Conservation (phyloP, 352 stramenopile genomes). For the Phytopythium montanum region DNA sequence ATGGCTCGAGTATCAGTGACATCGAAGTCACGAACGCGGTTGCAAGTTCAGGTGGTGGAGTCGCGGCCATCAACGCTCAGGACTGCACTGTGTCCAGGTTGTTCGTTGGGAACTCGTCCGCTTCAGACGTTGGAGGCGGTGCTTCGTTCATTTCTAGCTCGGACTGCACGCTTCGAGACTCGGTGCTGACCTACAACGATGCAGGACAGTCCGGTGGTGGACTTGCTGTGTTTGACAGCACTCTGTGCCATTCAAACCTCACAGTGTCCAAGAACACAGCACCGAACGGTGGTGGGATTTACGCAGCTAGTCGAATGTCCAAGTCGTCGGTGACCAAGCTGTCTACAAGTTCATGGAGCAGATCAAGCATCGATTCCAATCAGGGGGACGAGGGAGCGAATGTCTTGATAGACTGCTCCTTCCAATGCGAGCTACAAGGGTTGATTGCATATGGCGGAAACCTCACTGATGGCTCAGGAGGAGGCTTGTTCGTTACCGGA, state of each 20-base stretch:
- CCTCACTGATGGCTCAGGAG: conserved; percentile 17
- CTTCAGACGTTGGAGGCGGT: conserved; percentile 22
- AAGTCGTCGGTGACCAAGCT: conserved; percentile 5
- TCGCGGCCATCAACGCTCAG: conserved; percentile 15
- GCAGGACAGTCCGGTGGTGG: conserved; percentile 26
- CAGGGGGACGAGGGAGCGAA: conserved; percentile 19
- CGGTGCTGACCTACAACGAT: conserved; percentile 15
- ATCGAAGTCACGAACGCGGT: conserved; percentile 9
- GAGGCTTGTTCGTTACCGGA: conserved; percentile 28
- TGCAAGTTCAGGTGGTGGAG: conserved; percentile 24
- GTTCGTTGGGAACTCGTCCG: conserved; percentile 17
- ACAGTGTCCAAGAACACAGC: conserved; percentile 22
- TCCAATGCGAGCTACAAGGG: conserved; percentile 18
- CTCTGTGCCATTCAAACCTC: conserved; percentile 30
- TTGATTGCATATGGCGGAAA: conserved; percentile 20
- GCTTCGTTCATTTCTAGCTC: conserved; percentile 18
- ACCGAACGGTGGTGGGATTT: conserved; percentile 22
- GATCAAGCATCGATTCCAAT: conserved; percentile 26
- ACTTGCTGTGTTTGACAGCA: conserved; percentile 21
- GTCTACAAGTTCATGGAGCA: conserved; percentile 1
- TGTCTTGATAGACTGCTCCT: conserved; percentile 18
- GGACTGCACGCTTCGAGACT: conserved; percentile 23
- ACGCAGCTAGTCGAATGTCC: conserved; percentile 10
- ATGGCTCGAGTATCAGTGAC: conserved; percentile 12
- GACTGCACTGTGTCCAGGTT: conserved; percentile 16